A percentile compares a stretch with the other conserved stretches of the same genome.
phyloP scores from a whole-genome alignment of 139 green algal species.

The Gonium pectorale region DNA sequence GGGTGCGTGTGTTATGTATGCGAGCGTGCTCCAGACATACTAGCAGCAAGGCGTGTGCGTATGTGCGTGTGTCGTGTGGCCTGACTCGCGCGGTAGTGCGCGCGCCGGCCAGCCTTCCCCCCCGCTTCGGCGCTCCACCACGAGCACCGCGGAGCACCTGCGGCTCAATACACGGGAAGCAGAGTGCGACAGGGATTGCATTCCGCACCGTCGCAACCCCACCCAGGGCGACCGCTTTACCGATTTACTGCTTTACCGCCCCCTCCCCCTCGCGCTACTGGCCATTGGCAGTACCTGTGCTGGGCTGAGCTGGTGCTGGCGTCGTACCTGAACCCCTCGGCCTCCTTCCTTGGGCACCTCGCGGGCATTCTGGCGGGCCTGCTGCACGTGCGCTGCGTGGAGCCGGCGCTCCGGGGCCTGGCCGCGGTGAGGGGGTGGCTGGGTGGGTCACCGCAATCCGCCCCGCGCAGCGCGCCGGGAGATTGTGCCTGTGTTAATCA shows the following conservation, averaged over 20 bases:
- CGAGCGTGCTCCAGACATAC: no score
- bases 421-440: neutral
- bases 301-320: slow-evolving; percentile 81
- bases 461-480: no score
- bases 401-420: neutral
- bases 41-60: no score
- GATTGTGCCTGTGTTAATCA: neutral
- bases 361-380: slow-evolving; percentile 80
- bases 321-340: slow-evolving; percentile 68
- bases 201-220: neutral
- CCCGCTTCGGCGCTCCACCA: neutral
- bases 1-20: no score
- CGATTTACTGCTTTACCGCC: neutral
- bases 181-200: no score
- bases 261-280: neutral
- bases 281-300: slow-evolving; percentile 50
- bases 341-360: slow-evolving; percentile 83
- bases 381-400: slow-evolving; percentile 50
- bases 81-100: no score
- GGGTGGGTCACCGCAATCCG: no score
- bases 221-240: neutral
- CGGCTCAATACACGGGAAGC: no score
- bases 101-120: neutral
- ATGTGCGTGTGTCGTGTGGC: no score
- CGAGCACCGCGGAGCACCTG: no score